Percentiles rank a stretch among this genome's conserved stretches.
Conservation (phyloP, 1,284 basidiomycete species). For the Moesziomyces globuligerus region DNA sequence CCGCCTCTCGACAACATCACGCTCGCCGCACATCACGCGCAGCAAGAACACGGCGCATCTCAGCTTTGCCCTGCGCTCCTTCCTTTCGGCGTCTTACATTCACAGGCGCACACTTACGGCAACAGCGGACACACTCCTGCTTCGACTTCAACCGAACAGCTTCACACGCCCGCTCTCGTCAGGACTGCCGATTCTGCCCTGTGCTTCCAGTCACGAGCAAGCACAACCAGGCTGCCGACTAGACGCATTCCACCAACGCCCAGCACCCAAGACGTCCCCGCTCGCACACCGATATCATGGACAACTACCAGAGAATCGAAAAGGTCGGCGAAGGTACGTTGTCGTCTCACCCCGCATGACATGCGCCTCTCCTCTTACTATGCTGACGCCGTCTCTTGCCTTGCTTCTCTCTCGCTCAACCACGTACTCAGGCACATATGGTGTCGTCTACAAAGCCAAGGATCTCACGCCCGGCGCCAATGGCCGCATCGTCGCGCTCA, state of each 20-base stretch:
- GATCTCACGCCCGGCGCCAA: constrained; percentile 76
- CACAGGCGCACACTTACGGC: no score
- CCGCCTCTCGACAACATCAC: not conserved
- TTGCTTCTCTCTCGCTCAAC: not conserved
- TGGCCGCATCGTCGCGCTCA: constrained; percentile 70
- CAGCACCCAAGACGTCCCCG: no score
- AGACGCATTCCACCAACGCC: not conserved
- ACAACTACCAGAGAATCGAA: constrained; percentile 77
- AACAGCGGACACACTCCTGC: no score
- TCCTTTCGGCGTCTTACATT: no score
- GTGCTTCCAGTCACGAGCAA: no score
- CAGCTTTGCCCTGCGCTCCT: not conserved
- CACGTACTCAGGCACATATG: constrained; percentile 83
- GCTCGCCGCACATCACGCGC: not conserved
- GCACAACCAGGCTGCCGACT: no score
- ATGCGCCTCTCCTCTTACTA: not conserved
- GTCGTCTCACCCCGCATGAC: not conserved
- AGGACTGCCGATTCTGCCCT: no score
- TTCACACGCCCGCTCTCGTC: no score
- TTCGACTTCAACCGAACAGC: no score
- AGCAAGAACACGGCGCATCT: not conserved
- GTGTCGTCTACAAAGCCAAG: constrained; percentile 82
- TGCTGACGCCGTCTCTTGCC: not conserved
- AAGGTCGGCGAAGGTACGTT: constrained; percentile 71
- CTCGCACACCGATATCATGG: constrained; percentile 62